Conservation (phyloP, 2,329 filamentous ascomycete genomes). For the Trichoderma atroviride region DNA sequence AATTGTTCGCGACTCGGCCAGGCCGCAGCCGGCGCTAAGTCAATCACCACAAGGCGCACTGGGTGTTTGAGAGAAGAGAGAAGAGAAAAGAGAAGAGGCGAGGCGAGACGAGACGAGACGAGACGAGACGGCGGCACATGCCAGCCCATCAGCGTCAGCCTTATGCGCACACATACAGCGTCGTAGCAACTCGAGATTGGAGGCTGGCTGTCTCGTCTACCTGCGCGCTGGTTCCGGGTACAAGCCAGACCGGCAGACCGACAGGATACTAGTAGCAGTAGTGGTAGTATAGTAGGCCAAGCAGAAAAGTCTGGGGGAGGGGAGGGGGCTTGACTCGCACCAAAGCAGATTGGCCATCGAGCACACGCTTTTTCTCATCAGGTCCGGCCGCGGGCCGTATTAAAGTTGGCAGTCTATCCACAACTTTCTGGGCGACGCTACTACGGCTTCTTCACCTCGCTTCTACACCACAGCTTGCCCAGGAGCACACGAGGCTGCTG, state of each 20-base stretch:
- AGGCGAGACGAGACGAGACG: too few relatives aligned
- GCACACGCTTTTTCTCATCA: background rate
- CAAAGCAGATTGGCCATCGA: background rate
- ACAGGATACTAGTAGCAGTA: background rate
- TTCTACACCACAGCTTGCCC: slow-evolving; percentile 1
- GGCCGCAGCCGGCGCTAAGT: slow-evolving; percentile 17
- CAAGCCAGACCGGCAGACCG: background rate
- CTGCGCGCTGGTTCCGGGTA: background rate
- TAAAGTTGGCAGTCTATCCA: slow-evolving; percentile 19
- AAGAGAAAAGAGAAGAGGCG: background rate
- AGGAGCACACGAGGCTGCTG: background rate
- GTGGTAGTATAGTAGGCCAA: background rate
- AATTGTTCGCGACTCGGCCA: slow-evolving; percentile 21
- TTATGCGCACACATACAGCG: background rate
- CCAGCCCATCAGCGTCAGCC: slow-evolving; percentile 18
- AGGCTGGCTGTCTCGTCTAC: background rate
- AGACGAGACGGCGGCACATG: background rate
- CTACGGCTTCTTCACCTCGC: background rate
- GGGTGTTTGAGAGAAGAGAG: background rate
- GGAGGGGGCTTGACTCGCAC: slow-evolving; percentile 21
- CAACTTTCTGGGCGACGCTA: background rate
- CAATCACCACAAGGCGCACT: background rate
- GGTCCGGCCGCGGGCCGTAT: background rate
- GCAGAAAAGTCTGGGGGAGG: slow-evolving; percentile 9
- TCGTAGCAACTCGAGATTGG: background rate